These are phyloP conservation scores for Podila epicladia DNA, from an alignment of 192 early-diverging fungal genomes.

Conservation along the genomic window DNA sequence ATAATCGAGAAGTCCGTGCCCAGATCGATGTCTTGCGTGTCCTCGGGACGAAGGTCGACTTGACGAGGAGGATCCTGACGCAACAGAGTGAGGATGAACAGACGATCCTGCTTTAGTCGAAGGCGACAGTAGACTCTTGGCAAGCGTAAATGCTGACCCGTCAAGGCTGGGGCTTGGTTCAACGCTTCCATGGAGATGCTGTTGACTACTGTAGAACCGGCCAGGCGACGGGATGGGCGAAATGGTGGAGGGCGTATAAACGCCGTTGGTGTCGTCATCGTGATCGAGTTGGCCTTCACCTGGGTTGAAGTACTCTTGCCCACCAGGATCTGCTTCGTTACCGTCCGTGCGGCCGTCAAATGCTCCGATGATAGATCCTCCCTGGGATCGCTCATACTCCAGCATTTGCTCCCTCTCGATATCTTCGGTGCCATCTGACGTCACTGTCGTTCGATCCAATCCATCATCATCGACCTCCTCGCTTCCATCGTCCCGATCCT, in stretches of 20 bases:
- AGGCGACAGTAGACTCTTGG: slow-evolving; percentile 35
- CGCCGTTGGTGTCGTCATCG: slow-evolving; percentile 10
- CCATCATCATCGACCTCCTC: slow-evolving; percentile 23
- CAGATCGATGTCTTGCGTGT: slow-evolving; percentile 28
- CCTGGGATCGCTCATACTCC: not conserved
- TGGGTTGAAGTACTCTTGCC: slow-evolving; percentile 2
- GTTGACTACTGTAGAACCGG: slow-evolving; percentile 12
- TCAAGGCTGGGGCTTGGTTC: slow-evolving; percentile 36
- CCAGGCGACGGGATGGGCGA: slow-evolving; percentile 47
- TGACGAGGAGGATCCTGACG: not conserved
- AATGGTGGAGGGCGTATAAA: slow-evolving; percentile 49
- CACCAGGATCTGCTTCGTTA: slow-evolving; percentile 9
- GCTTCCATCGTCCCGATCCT: slow-evolving; percentile 24
- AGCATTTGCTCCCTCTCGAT: not conserved
- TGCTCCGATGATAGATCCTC: slow-evolving; percentile 23
- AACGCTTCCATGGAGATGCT: slow-evolving; percentile 6
- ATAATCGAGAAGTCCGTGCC: slow-evolving; percentile 34
- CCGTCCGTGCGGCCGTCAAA: slow-evolving; percentile 11
- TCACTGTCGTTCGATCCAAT: not conserved
- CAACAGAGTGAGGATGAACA: not conserved
- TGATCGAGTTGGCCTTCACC: slow-evolving; percentile 2
- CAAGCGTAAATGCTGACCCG: slow-evolving; percentile 13
- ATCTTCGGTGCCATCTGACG: not conserved
- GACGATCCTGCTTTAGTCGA: slow-evolving; percentile 3
- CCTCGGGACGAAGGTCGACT: slow-evolving; percentile 10